phyloP scores from a whole-genome alignment of 495 filamentous ascomycete genomes.

The Astrothelium macrocarpum region DNA sequence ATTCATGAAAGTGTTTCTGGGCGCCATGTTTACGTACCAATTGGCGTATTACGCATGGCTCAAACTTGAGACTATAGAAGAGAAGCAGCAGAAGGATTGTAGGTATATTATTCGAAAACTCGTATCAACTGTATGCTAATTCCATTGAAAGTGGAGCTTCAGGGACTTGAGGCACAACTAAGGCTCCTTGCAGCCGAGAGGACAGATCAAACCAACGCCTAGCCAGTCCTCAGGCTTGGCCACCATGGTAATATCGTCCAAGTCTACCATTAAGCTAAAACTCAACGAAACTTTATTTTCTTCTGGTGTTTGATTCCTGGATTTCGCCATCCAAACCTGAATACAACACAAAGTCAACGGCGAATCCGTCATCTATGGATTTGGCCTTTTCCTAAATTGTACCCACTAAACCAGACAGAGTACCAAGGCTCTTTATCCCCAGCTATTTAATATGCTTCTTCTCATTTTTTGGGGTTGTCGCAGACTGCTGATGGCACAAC shows the following conservation, averaged over 20 bases:
- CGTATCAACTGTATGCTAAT: neutral
- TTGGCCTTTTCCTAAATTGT: no score
- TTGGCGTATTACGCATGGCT: constrained; percentile 72
- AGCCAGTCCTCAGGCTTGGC: neutral
- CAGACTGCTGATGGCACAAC: no score
- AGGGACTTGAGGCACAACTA: neutral
- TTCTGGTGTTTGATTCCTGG: neutral
- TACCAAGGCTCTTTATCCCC: no score
- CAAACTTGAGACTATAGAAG: constrained; percentile 74
- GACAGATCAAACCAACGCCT: constrained; percentile 3
- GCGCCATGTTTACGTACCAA: constrained; percentile 84
- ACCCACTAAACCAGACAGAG: no score
- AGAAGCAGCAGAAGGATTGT: constrained; percentile 47
- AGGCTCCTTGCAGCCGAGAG: neutral
- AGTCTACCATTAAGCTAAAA: neutral
- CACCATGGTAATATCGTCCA: neutral
- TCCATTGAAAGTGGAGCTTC: neutral
- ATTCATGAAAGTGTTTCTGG: constrained; percentile 73
- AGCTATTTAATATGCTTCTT: no score
- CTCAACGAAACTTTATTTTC: neutral
- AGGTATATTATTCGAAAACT: neutral
- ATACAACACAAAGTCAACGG: neutral
- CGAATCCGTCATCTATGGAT: no score
- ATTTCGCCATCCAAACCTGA: neutral
- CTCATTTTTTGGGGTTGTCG: no score